phyloP scores from a whole-genome alignment of 108 stramenopile genomes.

The Phaeodactylum tricornutum region DNA sequence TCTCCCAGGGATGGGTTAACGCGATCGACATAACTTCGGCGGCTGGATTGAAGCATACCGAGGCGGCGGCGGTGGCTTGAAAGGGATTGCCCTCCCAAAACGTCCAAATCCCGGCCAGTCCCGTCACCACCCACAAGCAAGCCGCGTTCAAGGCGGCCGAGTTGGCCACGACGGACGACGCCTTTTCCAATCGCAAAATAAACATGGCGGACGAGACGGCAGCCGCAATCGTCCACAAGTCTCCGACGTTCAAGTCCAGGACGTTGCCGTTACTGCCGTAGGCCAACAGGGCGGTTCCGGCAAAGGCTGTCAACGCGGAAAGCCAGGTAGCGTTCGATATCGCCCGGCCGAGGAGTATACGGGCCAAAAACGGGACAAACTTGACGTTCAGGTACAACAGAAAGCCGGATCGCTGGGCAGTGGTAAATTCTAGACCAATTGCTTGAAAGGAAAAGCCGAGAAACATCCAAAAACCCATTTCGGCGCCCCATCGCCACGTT shows the following conservation, averaged over 20 bases:
- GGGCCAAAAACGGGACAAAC: conserved; percentile 77
- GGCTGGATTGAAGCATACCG: not conserved
- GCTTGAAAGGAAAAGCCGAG: conserved; percentile 83
- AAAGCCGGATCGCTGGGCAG: conserved; percentile 77
- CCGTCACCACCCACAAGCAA: conserved; percentile 49
- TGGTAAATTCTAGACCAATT: conserved; percentile 69
- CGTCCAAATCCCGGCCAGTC: conserved; percentile 42
- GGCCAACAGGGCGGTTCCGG: conserved; percentile 70
- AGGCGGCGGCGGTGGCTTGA: not conserved
- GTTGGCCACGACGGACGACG: conserved; percentile 32
- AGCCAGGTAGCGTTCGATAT: conserved; percentile 56
- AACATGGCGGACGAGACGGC: conserved; percentile 83
- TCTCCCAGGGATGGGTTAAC: conserved; percentile 32
- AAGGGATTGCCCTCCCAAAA: not conserved
- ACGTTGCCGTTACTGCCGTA: conserved; percentile 25
- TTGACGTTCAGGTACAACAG: conserved; percentile 84
- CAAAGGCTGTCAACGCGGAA: conserved; percentile 60
- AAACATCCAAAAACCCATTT: conserved; percentile 81
- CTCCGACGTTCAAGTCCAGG: conserved; percentile 41
- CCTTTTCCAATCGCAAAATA: conserved; percentile 69
- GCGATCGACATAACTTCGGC: conserved; percentile 8
- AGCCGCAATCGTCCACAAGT: conserved; percentile 73
- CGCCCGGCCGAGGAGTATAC: conserved; percentile 37
- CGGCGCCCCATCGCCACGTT: conserved; percentile 57
- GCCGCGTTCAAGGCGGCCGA: conserved; percentile 67